Evolutionary conservation across 1,284 basidiomycete species (phyloP), one percentile per base, ranked within the genome.

Genomic region (Puccinia hordei): DNA sequence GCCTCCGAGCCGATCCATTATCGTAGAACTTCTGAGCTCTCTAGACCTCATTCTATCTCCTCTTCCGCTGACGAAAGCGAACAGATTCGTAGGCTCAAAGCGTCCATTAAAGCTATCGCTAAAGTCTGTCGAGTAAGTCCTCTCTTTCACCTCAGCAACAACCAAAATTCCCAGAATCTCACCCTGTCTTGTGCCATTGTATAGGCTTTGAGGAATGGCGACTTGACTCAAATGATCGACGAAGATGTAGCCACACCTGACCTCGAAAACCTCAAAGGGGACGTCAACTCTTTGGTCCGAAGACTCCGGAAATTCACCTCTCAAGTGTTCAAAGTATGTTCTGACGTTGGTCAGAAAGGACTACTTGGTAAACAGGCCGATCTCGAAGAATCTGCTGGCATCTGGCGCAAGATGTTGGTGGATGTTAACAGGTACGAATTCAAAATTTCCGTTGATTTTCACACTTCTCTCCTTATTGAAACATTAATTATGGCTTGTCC

Each of bases 331-430:
- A 80, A 73, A 30, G 78, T 80, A 17, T 80, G 78, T 33, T 72
- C 66, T 17, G 78, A 80, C 46, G 78, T 80, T 2, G 78, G 78
- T 27, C 78, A 80, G 35, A 80, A 80, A 63, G 78, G 78, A 4
- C 59, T 80, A 12, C 61, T 80, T 22, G 78, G 78, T 13, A 80
- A 72, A 53, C 78, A 80, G 51, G 78, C 78, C 22, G 78, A 80
- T 13, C 35, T 80, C 5, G 78, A 80, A 49, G 78, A 80, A 41
- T 80, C 78, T 19, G 55, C 78, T 12, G 78, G 78, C 5, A 80
- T 80, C 19, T 80, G 78, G 78, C n/a, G 78, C 9, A 80, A 80
- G 61, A 80, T 80, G 78, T 46, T 80, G 41, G 78, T 80, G 9
- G 78, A 80, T 59, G 78, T 80, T 13, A 79, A 79, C 27, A 79